Percentiles rank a stretch among this genome's conserved stretches.
phyloP scores from a whole-genome alignment of 495 filamentous ascomycete genomes.

The Oleoguttula mirabilis region DNA sequence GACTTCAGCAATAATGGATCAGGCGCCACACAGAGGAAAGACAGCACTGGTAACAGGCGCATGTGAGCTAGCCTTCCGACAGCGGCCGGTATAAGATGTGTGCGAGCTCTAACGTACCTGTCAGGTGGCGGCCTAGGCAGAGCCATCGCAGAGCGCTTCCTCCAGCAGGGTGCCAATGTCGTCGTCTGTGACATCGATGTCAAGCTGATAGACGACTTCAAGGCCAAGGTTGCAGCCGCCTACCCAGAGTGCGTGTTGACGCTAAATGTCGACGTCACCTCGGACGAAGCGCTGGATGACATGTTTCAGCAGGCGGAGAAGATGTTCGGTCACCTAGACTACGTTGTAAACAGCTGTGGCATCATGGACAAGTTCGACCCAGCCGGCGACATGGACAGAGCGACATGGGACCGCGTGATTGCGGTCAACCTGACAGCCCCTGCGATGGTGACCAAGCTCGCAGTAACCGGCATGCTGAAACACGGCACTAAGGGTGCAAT shows the following conservation, averaged over 20 bases:
- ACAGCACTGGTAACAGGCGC: constrained; percentile 17
- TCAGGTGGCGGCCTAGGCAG: constrained; percentile 24
- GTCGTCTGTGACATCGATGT: constrained; percentile 22
- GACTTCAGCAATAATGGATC: too few relatives aligned
- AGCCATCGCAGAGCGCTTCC: constrained; percentile 18
- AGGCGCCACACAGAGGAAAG: constrained; percentile 3
- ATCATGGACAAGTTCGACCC: constrained; percentile 32
- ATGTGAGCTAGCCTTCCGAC: too few relatives aligned
- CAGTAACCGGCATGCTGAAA: constrained; percentile 35
- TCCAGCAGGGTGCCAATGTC: constrained; percentile 22
- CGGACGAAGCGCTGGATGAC: constrained; percentile 9
- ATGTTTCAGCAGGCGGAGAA: constrained; percentile 15
- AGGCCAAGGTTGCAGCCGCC: constrained; percentile 5
- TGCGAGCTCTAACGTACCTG: too few relatives aligned
- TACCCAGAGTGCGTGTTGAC: constrained; percentile 13
- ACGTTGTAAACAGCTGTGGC: constrained; percentile 42
- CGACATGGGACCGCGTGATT: constrained; percentile 46
- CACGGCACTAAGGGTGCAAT: constrained; percentile 25
- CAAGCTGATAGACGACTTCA: constrained; percentile 11
- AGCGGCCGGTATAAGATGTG: too few relatives aligned
- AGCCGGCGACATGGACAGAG: constrained; percentile 32
- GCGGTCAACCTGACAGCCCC: constrained; percentile 49
- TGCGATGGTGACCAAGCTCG: constrained; percentile 41
- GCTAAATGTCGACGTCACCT: constrained; percentile 19
- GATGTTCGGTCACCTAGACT: constrained; percentile 29